phyloP scores from a whole-genome alignment of 257 asterid genomes.

The Przewalskia tangutica region DNA sequence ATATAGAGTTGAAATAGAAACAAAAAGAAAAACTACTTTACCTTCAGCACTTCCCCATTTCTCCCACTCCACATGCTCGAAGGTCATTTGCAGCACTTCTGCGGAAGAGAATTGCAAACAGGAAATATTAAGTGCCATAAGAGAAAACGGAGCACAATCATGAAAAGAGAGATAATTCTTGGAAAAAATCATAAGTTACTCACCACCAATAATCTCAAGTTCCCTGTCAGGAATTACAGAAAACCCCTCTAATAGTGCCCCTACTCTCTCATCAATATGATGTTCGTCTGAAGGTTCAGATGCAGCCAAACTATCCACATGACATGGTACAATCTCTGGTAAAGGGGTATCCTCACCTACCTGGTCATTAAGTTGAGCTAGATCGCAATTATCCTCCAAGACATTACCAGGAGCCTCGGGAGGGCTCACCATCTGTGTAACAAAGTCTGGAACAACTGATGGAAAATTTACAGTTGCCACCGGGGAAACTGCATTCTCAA shows the following conservation, averaged over 20 bases:
- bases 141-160: background rate
- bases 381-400: slow-evolving; percentile 54
- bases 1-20: background rate
- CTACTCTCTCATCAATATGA: slow-evolving; percentile 69
- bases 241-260: slow-evolving; percentile 54
- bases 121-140: background rate
- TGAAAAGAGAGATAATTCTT: background rate
- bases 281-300: slow-evolving; percentile 33
- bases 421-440: slow-evolving; percentile 79
- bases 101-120: slow-evolving; percentile 18
- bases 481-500: slow-evolving; percentile 92
- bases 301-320: slow-evolving; percentile 17
- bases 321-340: slow-evolving; percentile 16
- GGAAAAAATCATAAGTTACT: slow-evolving; percentile 10
- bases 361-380: slow-evolving; percentile 19
- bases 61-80: slow-evolving; percentile 54
- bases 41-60: slow-evolving; percentile 57
- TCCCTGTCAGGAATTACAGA: slow-evolving; percentile 68
- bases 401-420: slow-evolving; percentile 99
- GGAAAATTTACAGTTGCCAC: slow-evolving; percentile 46
- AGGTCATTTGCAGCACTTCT: slow-evolving; percentile 69
- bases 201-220: slow-evolving; percentile 73
- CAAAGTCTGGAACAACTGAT: slow-evolving; percentile 72
- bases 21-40: slow-evolving; percentile 13
- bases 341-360: slow-evolving; percentile 28